These are phyloP conservation scores for Trypanosoma scelopori DNA, from an alignment of 208 protist genomes.

Conservation along the genomic window DNA sequence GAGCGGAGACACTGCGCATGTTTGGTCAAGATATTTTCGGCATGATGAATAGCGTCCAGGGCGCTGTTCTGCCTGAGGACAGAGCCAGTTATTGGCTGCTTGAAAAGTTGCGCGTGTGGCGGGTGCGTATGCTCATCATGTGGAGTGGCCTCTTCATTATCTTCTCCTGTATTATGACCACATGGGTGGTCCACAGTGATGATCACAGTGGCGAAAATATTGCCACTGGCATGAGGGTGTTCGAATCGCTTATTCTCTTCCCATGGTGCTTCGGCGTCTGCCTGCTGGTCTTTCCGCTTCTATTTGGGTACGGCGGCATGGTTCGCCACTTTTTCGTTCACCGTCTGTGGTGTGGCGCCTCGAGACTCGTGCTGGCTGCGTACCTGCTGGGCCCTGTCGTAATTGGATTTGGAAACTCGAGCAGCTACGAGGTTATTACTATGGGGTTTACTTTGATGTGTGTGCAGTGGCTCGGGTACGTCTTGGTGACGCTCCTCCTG, in stretches of 20 bases:
- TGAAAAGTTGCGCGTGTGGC: slow-evolving; percentile 16
- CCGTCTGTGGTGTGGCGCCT: slow-evolving; percentile 33
- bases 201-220: neutral
- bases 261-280: slow-evolving; percentile 30
- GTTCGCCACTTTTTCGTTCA: slow-evolving; percentile 27
- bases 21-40: slow-evolving; percentile 28
- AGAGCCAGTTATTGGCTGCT: slow-evolving; percentile 29
- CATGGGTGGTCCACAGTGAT: slow-evolving; percentile 18
- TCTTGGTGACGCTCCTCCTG: slow-evolving; percentile 17
- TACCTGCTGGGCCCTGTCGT: slow-evolving; percentile 28
- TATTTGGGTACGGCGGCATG: slow-evolving; percentile 35
- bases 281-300: slow-evolving; percentile 21
- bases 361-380: slow-evolving; percentile 24
- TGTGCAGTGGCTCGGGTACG: slow-evolving; percentile 24
- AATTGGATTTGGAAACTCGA: slow-evolving; percentile 30
- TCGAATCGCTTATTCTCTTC: slow-evolving; percentile 29
- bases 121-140: slow-evolving; percentile 21
- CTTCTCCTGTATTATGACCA: slow-evolving; percentile 9
- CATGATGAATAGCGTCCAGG: slow-evolving; percentile 6
- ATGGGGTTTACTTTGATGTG: slow-evolving; percentile 22
- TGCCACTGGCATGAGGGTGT: slow-evolving; percentile 8
- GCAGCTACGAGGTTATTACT: slow-evolving; percentile 10
- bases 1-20: slow-evolving; percentile 24
- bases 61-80: slow-evolving; percentile 9
- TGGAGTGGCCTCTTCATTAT: slow-evolving; percentile 22